These are phyloP conservation scores for Beauveria australis DNA, from an alignment of 2,329 filamentous ascomycete species.

Conservation along the genomic window DNA sequence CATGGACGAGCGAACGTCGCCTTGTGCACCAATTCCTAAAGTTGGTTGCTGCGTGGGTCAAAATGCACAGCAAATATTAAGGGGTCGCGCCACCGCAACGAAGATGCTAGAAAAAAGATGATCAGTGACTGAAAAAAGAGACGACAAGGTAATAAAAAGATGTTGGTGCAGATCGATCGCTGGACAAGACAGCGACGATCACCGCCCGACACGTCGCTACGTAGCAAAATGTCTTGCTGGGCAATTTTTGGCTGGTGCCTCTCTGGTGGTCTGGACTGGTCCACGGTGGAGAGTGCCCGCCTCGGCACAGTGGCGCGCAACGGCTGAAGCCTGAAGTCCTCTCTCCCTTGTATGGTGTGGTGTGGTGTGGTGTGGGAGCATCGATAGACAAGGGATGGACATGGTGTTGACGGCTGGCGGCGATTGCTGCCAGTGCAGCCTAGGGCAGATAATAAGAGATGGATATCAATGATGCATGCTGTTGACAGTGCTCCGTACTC, in stretches of 20 bases:
- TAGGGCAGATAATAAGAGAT: too few relatives aligned
- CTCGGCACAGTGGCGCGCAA: conserved; percentile 4
- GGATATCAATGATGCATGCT: not conserved
- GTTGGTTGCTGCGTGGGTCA: not conserved
- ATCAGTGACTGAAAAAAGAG: too few relatives aligned
- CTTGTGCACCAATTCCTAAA: not conserved
- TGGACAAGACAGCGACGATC: not conserved
- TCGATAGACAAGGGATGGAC: not conserved
- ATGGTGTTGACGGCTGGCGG: not conserved
- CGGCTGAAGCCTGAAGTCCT: conserved; percentile 1
- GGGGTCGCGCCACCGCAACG: not conserved
- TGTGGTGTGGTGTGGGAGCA: not conserved
- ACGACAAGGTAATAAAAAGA: too few relatives aligned
- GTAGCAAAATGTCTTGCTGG: not conserved
- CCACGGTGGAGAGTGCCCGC: conserved; percentile 3
- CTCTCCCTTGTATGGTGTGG: not conserved
- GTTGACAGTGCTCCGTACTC: not conserved
- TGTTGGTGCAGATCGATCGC: not conserved
- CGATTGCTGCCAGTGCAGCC: not conserved
- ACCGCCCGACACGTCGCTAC: not conserved
- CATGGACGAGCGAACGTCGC: not conserved
- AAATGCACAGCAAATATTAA: not conserved
- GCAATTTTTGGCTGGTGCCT: not conserved
- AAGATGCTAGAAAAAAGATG: too few relatives aligned
- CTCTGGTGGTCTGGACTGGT: conserved; percentile 10